A percentile compares a stretch with the other conserved stretches of the same genome.
These are phyloP conservation scores for Coix lacrymajobi DNA, from an alignment of 176 grass and related monocot species.

Conservation along the genomic window DNA sequence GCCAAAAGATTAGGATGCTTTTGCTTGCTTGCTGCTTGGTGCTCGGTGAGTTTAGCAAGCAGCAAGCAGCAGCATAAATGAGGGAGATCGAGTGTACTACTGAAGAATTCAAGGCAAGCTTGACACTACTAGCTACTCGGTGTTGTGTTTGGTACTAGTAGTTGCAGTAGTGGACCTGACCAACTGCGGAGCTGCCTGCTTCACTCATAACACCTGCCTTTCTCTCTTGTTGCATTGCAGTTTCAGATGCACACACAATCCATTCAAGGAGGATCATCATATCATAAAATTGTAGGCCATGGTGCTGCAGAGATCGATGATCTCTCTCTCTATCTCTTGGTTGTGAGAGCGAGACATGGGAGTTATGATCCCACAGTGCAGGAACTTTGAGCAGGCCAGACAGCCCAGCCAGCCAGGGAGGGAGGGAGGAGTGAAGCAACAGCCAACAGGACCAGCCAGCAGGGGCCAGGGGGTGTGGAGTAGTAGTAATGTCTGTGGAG, in stretches of 20 bases:
- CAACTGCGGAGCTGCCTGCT: neutral
- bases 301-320: neutral
- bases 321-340: no score
- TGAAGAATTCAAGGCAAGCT: slow-evolving; percentile 22
- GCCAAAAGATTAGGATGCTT: slow-evolving; percentile 35
- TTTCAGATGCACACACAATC: slow-evolving; percentile 9
- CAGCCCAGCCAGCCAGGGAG: neutral
- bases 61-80: neutral
- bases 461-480: no score
- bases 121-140: no score
- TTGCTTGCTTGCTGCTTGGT: neutral
- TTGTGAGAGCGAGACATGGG: neutral
- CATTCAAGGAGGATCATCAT: slow-evolving; percentile 1
- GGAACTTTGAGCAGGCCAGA: neutral
- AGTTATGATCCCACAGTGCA: slow-evolving; percentile 6
- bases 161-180: neutral
- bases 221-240: neutral
- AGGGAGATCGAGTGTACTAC: neutral
- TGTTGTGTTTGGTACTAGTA: no score
- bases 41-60: neutral
- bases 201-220: neutral
- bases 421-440: neutral
- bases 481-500: neutral
- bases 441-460: neutral
- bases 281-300: neutral